These are phyloP conservation scores for Priceomyces castillae DNA, from an alignment of 805 yeast genomes.

Conservation along the genomic window DNA sequence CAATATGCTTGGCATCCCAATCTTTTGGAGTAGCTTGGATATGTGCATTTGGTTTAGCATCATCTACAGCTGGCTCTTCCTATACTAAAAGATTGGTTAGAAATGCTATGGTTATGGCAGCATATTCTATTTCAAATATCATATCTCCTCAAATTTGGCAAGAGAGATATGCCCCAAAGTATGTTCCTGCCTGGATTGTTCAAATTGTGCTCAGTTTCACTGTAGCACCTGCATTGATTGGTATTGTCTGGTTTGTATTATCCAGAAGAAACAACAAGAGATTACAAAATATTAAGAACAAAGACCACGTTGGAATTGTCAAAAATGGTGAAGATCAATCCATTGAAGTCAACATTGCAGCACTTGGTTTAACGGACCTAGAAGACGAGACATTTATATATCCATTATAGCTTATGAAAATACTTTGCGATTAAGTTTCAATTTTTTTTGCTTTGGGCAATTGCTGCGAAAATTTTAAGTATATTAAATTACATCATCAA, in stretches of 20 bases:
- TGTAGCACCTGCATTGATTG: slow-evolving; percentile 42
- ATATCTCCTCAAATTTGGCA: slow-evolving; percentile 55
- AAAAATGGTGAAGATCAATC: slow-evolving; percentile 27
- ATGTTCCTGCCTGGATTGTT: slow-evolving; percentile 43
- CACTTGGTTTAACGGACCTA: slow-evolving; percentile 52
- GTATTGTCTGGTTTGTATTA: slow-evolving; percentile 37
- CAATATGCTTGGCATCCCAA: slow-evolving; percentile 4
- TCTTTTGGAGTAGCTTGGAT: slow-evolving; percentile 10
- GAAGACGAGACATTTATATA: slow-evolving; percentile 53
- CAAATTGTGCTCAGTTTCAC: slow-evolving; percentile 53
- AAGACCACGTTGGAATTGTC: slow-evolving; percentile 24
- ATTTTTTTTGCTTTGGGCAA: too few relatives aligned
- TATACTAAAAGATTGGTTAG: slow-evolving; percentile 48
- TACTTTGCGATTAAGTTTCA: too few relatives aligned
- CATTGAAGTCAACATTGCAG: slow-evolving; percentile 38
- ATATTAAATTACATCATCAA: too few relatives aligned
- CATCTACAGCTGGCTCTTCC: slow-evolving; percentile 33
- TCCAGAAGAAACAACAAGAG: slow-evolving; percentile 44
- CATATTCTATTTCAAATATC: slow-evolving; percentile 47
- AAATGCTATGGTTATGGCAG: slow-evolving; percentile 40
- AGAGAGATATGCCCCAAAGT: slow-evolving; percentile 33
- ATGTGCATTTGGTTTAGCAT: slow-evolving; percentile 18
- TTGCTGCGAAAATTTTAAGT: too few relatives aligned
- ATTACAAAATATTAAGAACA: slow-evolving; percentile 4
- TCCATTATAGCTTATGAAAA: slow-evolving; percentile 29